phyloP scores from a whole-genome alignment of 2,329 filamentous ascomycete species.

The Botryotinia narcissicola region DNA sequence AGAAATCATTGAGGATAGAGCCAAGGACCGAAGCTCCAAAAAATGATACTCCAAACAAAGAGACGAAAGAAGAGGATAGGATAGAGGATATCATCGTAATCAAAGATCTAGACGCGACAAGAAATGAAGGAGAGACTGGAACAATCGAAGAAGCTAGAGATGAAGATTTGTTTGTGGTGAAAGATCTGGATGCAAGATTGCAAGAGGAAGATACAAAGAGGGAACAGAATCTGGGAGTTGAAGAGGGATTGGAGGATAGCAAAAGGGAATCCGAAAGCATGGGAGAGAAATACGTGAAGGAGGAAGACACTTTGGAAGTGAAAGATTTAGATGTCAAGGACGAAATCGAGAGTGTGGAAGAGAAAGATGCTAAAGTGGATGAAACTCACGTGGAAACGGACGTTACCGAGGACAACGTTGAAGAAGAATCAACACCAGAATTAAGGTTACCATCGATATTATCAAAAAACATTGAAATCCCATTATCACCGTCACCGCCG shows the following conservation, averaged over 20 bases:
- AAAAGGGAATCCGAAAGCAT: not conserved
- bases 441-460: not conserved
- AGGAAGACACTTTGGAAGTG: not conserved
- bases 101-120: constrained; percentile 9
- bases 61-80: not conserved
- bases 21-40: not conserved
- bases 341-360: not conserved
- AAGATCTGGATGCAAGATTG: not conserved
- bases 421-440: not conserved
- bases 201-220: not conserved
- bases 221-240: not conserved
- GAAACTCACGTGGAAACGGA: not conserved
- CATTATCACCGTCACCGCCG: constrained; percentile 9
- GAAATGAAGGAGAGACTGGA: not conserved
- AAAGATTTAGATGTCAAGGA: constrained; percentile 2
- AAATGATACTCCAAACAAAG: not conserved
- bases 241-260: not conserved
- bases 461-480: not conserved
- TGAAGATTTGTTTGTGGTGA: constrained; percentile 3
- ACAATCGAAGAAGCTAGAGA: not conserved
- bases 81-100: not conserved
- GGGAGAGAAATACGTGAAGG: not conserved
- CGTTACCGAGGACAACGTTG: not conserved
- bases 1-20: constrained; percentile 11
- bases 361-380: not conserved